Evolutionary conservation across 345 rosid genomes (phyloP).

Genomic region (Angophora floribunda): DNA sequence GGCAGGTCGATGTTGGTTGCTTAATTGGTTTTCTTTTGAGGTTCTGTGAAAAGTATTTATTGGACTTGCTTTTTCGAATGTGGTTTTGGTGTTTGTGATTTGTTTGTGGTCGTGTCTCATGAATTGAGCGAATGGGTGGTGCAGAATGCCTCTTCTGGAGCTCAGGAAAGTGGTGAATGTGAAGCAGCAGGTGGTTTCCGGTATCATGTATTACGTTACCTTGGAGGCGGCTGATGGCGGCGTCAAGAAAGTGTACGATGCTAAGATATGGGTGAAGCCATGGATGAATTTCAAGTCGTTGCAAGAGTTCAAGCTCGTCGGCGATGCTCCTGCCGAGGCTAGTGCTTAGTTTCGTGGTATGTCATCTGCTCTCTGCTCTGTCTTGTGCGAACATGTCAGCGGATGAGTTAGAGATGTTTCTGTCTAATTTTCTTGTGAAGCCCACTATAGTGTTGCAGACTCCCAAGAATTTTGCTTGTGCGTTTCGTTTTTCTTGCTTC

Average conservation of each 20-base stretch:
- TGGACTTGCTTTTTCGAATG: background rate
- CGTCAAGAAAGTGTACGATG: slow-evolving; percentile 72
- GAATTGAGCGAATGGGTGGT: background rate
- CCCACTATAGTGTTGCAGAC: background rate
- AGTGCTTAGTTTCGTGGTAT: background rate
- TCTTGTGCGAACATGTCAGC: background rate
- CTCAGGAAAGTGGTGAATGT: slow-evolving; percentile 77
- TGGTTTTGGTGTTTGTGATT: background rate
- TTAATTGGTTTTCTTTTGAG: background rate
- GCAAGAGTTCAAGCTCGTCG: slow-evolving; percentile 75
- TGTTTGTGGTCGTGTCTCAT: background rate
- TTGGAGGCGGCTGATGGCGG: slow-evolving; percentile 74
- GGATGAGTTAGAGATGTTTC: background rate
- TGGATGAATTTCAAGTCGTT: slow-evolving; percentile 80
- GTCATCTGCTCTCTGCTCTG: background rate
- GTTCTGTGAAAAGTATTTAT: background rate
- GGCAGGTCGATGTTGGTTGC: background rate
- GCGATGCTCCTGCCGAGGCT: slow-evolving; percentile 8
- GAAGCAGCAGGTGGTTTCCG: slow-evolving; percentile 72
- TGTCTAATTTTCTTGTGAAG: background rate
- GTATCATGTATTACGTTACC: slow-evolving; percentile 66
- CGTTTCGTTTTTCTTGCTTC: background rate
- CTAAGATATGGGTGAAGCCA: slow-evolving; percentile 88
- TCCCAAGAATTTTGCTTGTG: background rate
- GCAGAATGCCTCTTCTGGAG: slow-evolving; percentile 72